phyloP scores from a whole-genome alignment of 176 grass and related monocot species.

The Melocanna baccifera region DNA sequence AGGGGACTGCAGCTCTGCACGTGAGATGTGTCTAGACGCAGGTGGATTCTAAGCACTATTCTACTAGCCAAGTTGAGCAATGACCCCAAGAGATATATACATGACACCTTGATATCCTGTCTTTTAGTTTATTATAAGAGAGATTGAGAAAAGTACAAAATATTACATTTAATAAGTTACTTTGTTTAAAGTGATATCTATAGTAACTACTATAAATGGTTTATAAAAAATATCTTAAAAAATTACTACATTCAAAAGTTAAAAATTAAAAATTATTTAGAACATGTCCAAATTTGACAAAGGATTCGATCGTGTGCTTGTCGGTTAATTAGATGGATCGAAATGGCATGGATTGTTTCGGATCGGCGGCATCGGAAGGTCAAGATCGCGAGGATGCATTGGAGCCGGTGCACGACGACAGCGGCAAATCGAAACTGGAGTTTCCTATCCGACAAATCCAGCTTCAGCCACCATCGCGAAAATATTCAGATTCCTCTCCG shows the following conservation, averaged over 20 bases:
- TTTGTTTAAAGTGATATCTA: too few species aligned
- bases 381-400: background rate
- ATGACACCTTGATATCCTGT: too few species aligned
- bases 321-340: background rate
- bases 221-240: too few species aligned
- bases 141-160: too few species aligned
- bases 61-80: too few species aligned
- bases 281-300: too few species aligned
- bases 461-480: background rate
- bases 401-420: background rate
- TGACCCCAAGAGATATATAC: background rate
- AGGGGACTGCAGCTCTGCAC: background rate
- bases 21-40: background rate
- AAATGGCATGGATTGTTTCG: background rate
- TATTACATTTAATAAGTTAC: too few species aligned
- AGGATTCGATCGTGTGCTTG: background rate
- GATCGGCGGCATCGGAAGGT: background rate
- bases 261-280: too few species aligned
- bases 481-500: background rate
- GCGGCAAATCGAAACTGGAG: background rate
- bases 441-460: background rate
- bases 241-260: too few species aligned
- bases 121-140: too few species aligned
- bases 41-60: too few species aligned
- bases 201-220: too few species aligned